These are phyloP conservation scores for Xylaria sp. DNA, from an alignment of 2,329 filamentous ascomycete genomes.

Conservation along the genomic window DNA sequence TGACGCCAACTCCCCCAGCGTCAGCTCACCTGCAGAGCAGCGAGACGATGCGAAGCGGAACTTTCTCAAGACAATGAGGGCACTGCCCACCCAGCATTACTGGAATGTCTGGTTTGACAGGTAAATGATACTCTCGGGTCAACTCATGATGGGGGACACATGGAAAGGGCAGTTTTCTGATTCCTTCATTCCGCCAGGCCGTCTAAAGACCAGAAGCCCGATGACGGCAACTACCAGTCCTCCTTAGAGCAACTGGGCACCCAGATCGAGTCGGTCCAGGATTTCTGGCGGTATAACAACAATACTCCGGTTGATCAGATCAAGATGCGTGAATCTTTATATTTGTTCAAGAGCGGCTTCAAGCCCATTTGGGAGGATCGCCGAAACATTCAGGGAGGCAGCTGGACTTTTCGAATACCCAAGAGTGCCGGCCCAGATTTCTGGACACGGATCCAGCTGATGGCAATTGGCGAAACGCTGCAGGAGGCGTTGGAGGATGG, in stretches of 20 bases:
- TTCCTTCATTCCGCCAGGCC: constrained; percentile 48
- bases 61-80: constrained; percentile 77
- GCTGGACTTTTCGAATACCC: constrained; percentile 91
- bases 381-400: constrained; percentile 84
- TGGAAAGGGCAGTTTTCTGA: background rate
- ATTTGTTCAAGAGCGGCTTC: constrained; percentile 82
- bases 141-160: background rate
- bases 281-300: constrained; percentile 86
- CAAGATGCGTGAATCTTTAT: constrained; percentile 80
- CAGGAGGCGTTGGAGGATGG: constrained; percentile 77
- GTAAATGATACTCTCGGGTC: constrained; percentile 48
- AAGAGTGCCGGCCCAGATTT: constrained; percentile 78
- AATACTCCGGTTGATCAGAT: constrained; percentile 81
- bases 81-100: constrained; percentile 81
- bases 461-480: constrained; percentile 84
- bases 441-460: constrained; percentile 83
- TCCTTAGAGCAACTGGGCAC: constrained; percentile 70
- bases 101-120: constrained; percentile 78
- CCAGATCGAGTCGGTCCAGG: constrained; percentile 82
- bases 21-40: constrained; percentile 75
- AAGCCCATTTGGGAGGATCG: constrained; percentile 85
- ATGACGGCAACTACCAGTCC: constrained; percentile 60
- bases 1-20: constrained; percentile 67
- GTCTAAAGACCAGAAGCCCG: constrained; percentile 57
- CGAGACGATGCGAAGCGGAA: constrained; percentile 85